Evolutionary conservation across 495 filamentous ascomycete genomes (phyloP), one percentile per base, ranked within the genome.

Genomic region (Apiosordaria backusii): DNA sequence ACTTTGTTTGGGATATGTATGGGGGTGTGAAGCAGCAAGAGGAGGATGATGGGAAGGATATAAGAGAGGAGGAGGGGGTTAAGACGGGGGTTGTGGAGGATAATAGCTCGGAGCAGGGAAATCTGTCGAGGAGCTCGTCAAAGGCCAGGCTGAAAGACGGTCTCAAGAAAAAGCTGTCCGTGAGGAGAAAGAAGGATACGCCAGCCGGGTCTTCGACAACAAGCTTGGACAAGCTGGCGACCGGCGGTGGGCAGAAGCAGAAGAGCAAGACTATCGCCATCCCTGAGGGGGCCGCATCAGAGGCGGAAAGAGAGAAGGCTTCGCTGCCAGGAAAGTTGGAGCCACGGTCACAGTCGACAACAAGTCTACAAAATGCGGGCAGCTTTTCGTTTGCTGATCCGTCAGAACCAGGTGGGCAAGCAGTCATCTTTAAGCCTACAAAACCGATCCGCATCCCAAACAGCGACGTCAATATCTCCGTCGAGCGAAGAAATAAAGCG

Each of bases 401-500:
- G 13, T 61, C 71, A 4, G 81, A 83, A 57, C 77, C 81, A 3
- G 86, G 85, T 55, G 85, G 85, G 16, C 81, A 76, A 61, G 87
- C 88, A n/a, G 86, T 92, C 52, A 87, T 97, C 25, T 92, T 96
- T 77, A 89, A 88, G 58, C 92, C 95, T 1, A 27, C 71, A 1
- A 64, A 57, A 0, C 76, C 78, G 2, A 78, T 97, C 27, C 80
- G 89, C 24, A 76, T 97, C 4, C 88, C 90, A 1, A 90, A 87
- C 50, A 90, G 87, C 65, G 95, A 99, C 72, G 82, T 97, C 68
- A 97, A 96, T 75, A 91, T 99, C 69, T 88, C 90, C 68, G 85
- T 97, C 58, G 92, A 97, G 74, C 85, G 91, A 18, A 71, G 80
- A 21, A 80, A 80, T 66, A 86, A 91, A 58, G 92, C 89, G 61